These are phyloP conservation scores for Jaenimonas drosophilae DNA, from an alignment of 208 protist genomes.

Conservation along the genomic window DNA sequence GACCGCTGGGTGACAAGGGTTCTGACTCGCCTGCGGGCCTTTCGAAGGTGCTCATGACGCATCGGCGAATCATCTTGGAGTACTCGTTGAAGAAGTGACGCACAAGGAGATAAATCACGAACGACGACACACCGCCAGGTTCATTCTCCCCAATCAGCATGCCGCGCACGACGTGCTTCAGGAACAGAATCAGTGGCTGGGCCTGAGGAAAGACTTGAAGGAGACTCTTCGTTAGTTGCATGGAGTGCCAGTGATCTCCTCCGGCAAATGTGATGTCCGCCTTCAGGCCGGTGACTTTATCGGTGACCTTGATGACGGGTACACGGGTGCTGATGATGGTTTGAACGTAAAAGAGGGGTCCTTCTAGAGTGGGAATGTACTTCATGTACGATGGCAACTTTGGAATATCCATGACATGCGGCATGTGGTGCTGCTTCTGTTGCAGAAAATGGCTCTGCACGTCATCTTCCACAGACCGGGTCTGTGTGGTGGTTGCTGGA, in stretches of 20 bases:
- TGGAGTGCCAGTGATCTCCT: conserved; percentile 78
- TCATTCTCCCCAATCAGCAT: conserved; percentile 54
- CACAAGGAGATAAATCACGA: conserved; percentile 81
- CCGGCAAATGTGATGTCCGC: conserved; percentile 81
- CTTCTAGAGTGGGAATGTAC: conserved; percentile 49
- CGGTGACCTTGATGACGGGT: conserved; percentile 75
- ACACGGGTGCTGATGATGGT: conserved; percentile 69
- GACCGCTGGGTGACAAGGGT: no score
- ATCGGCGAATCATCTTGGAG: conserved; percentile 15
- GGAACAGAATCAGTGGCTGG: conserved; percentile 61
- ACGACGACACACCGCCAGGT: conserved; percentile 72
- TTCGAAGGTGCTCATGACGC: no score
- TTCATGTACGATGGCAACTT: conserved; percentile 6
- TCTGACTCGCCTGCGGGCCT: no score
- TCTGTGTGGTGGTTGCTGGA: no score
- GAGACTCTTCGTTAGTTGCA: conserved; percentile 64
- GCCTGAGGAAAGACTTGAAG: conserved; percentile 48
- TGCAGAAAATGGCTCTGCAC: no score
- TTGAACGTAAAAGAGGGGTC: conserved; percentile 56
- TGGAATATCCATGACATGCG: no score
- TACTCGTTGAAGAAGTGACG: conserved; percentile 76
- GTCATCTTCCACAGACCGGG: no score
- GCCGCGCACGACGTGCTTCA: conserved; percentile 70
- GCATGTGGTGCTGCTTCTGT: no score
- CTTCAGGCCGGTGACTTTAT: conserved; percentile 45